Evolutionary conservation across 1,139 yeast species (phyloP), one percentile per base, ranked within the genome.

Genomic region (Yamadazyma friedrichii): DNA sequence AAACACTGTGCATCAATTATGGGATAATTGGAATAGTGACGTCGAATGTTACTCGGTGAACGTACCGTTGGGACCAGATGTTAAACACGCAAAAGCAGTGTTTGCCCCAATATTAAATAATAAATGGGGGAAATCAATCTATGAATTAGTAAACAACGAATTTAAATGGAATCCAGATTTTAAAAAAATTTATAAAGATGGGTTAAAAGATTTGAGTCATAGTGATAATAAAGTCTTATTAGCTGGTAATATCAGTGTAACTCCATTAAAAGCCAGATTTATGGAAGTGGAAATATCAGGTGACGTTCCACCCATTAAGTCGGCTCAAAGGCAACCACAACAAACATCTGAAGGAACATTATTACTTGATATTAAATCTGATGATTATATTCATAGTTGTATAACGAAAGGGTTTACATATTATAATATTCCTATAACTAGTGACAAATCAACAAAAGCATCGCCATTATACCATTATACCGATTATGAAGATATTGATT

Each of bases 131-230:
- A 74, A 76, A 12, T 75, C 88, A 0, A 76, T 86, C 15, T 67
- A 70, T 53, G 49, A 64, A 39, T n/a, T 32, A 9, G 33, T 24
- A 2, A 51, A 44, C 9, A 70, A 17, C 57, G 55, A 41, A 54
- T 93, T 81, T 62, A 67, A 69, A 46, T 93, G 98, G 98, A 70
- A 72, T 36, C 98, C 98, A 0, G 82, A 89, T 57, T 89, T 88
- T 62, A 76, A 76, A 39, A 65, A 74, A 22, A 91, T 86, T 22
- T 84, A 82, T 52, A 67, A 77, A 42, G 76, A 81, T 28, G 83
- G 87, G 9, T 62, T 73, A 32, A 65, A 59, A 12, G 79, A 82
- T 43, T 62, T 66, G 8, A 73, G 64, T 1, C 82, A 78, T 64
- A 78, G 74, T 35, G 86, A 81, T 53, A 78, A 79, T 45, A 65